Evolutionary conservation across 2,329 filamentous ascomycete genomes (phyloP).

Genomic region (Diaporthe sp.): DNA sequence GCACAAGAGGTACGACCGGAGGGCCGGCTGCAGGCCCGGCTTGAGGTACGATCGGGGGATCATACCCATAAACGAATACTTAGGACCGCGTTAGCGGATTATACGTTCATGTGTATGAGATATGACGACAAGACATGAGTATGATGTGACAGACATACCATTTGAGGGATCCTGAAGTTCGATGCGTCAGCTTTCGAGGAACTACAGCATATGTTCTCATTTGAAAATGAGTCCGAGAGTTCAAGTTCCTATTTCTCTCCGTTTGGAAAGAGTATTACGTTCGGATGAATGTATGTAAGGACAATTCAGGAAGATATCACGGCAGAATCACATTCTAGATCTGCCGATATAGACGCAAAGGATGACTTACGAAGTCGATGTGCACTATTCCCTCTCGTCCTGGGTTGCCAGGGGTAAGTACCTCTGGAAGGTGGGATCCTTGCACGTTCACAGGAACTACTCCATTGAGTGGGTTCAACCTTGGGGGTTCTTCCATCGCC

Average conservation of each 20-base stretch:
- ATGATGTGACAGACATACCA: background rate
- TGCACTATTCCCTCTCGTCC: conserved; percentile 1
- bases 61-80: conserved; percentile 8
- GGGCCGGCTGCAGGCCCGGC: no score
- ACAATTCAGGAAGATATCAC: no score
- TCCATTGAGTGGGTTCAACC: background rate
- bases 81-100: background rate
- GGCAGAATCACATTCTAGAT: no score
- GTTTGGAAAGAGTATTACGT: no score
- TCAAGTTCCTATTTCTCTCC: no score
- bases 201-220: background rate
- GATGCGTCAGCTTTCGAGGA: background rate
- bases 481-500: conserved; percentile 42
- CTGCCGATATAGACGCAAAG: background rate
- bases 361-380: background rate
- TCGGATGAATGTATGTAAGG: background rate
- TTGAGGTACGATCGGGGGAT: background rate
- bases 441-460: background rate
- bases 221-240: background rate
- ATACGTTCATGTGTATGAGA: background rate
- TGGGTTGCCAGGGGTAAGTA: background rate
- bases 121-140: no score
- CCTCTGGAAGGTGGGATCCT: background rate
- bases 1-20: background rate
- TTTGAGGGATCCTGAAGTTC: background rate